These are phyloP conservation scores for Mrakia frigida DNA, from an alignment of 768 basidiomycete species.

Conservation along the genomic window DNA sequence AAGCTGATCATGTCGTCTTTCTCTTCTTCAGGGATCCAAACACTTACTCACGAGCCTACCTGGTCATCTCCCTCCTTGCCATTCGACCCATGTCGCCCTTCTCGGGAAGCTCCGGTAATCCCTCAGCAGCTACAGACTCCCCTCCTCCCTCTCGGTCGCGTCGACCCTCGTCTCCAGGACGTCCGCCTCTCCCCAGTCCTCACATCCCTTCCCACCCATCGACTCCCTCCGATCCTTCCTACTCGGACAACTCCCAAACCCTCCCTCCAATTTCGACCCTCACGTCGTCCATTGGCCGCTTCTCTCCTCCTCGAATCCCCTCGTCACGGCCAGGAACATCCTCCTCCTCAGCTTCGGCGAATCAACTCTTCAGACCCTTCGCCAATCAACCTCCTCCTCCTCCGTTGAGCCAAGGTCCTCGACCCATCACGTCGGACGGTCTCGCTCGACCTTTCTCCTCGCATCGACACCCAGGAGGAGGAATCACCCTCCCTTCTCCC, in stretches of 20 bases:
- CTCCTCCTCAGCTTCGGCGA: not conserved
- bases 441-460: conserved; percentile 5
- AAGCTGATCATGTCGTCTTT: not conserved
- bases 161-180: not conserved
- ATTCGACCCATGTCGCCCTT: conserved; percentile 5
- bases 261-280: conserved; percentile 16
- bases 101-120: not conserved
- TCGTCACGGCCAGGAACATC: not conserved
- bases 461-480: not conserved
- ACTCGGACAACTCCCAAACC: not conserved
- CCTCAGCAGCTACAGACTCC: not conserved
- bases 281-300: not conserved
- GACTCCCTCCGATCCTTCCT: not conserved
- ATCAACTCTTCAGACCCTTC: not conserved
- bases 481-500: not conserved
- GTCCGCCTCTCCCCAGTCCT: not conserved
- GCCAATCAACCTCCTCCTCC: not conserved
- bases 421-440: conserved; percentile 17
- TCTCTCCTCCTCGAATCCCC: not conserved
- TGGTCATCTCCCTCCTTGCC: conserved; percentile 16
- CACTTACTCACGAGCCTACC: conserved; percentile 7
- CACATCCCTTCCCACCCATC: not conserved
- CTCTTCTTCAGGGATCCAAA: not conserved
- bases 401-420: not conserved
- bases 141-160: not conserved